Evolutionary conservation across 2,329 filamentous ascomycete genomes (phyloP), one percentile per base, ranked within the genome.

Genomic region (Epichloe brachyelytri): DNA sequence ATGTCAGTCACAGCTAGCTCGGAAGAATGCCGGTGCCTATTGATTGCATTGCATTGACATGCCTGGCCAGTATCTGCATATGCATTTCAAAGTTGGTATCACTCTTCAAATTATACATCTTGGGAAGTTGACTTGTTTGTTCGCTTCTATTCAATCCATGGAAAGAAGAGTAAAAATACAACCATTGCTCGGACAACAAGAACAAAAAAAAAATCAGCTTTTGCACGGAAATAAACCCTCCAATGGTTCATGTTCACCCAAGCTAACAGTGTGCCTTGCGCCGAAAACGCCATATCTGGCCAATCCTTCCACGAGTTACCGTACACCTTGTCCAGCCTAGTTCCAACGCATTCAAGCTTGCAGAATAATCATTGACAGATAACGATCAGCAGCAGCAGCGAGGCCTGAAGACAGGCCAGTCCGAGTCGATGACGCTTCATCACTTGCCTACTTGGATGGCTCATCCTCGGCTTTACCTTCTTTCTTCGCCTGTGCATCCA

Each of bases 401-500:
- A 30, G 39, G 12, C 43, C 26, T n/a, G 20, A 44, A 40, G 7
- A 11, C 43, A 14, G 30, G 30, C 26, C 43, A n/a, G 3, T 39
- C 46, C 20, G 22, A 26, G 22, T 22, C 38, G 14, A 30, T 49
- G n/a, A 55, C 33, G 30, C 46, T 10, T 51, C 46, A 6, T 51
- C 39, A 49, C 59, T 62, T 54, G 51, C 57, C 55, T 59, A 58
- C 49, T 60, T 61, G n/a, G 46, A 44, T 37, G 39, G 34, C 22
- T 55, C 50, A 46, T 59, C 57, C 36, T 56, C 57, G 15, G 56
- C 40, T 50, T 61, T 60, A 17, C 60, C 51, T 49, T 58, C 56
- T 14, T 58, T 58, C 53, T 63, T 66, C 11, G 53, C 54, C 44
- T 67, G 62, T 20, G 60, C 49, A 20, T 67, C 66, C 30, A 66